Evolutionary conservation across 1,284 basidiomycete genomes (phyloP).

Genomic region (Papiliotrema terrestris): DNA sequence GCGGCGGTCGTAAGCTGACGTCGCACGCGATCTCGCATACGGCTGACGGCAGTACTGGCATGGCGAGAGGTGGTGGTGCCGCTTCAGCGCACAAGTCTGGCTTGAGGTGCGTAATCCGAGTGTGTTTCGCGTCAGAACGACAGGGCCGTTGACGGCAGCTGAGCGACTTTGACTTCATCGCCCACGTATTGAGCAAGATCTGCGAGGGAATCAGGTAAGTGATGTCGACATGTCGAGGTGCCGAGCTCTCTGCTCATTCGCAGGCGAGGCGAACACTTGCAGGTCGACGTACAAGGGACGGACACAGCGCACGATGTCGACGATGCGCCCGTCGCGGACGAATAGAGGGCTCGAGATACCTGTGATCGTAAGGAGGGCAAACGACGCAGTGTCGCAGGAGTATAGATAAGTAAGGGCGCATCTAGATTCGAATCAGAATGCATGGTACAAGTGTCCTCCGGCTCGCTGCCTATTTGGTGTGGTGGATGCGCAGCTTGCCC

Average conservation of each 20-base stretch:
- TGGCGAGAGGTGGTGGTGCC: constrained; percentile 64
- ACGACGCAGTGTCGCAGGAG: not conserved
- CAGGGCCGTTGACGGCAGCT: constrained; percentile 21
- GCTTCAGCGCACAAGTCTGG: constrained; percentile 69
- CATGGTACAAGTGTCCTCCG: not conserved
- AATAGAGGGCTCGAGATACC: not conserved
- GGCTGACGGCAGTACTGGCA: constrained; percentile 51
- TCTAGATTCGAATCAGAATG: not conserved
- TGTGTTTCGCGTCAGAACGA: not conserved
- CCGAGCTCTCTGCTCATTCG: not conserved
- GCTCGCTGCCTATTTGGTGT: constrained; percentile 76
- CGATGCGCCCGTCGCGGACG: constrained; percentile 7
- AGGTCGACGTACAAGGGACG: not conserved
- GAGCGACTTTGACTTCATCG: constrained; percentile 44
- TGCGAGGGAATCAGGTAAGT: constrained; percentile 30
- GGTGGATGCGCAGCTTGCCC: constrained; percentile 74
- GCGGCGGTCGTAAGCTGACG: constrained; percentile 25
- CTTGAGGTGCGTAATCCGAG: constrained; percentile 58
- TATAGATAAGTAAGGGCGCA: not conserved
- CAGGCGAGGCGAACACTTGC: constrained; percentile 12
- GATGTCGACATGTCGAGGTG: not conserved
- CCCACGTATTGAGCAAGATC: constrained; percentile 28
- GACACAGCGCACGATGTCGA: constrained; percentile 5
- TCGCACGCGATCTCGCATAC: constrained; percentile 33
- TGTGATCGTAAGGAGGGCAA: not conserved